A percentile compares a stretch with the other conserved stretches of the same genome.
phyloP scores from a whole-genome alignment of 2,329 filamentous ascomycete species.

The Xylogone sp. region DNA sequence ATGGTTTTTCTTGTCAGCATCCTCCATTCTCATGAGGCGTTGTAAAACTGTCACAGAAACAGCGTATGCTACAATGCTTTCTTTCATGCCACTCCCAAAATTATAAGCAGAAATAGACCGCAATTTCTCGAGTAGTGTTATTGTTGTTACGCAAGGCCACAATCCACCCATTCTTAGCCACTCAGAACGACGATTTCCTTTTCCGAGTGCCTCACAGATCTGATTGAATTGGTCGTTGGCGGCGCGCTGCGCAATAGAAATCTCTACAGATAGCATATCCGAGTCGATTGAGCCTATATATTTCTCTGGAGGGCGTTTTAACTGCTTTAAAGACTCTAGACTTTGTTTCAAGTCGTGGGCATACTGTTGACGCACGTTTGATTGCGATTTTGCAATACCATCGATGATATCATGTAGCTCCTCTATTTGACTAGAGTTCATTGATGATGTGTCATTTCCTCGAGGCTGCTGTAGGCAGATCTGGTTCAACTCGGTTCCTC shows the following conservation, averaged over 20 bases:
- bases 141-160: constrained; percentile 37
- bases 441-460: neutral
- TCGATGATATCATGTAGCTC: constrained; percentile 26
- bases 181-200: neutral
- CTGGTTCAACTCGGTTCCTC: neutral
- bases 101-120: constrained; percentile 24
- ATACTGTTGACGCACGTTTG: constrained; percentile 34
- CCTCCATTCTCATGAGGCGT: constrained; percentile 37
- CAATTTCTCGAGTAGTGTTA: constrained; percentile 39
- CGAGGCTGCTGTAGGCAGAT: neutral
- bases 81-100: constrained; percentile 33
- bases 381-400: constrained; percentile 24
- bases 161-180: constrained; percentile 38
- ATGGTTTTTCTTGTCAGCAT: constrained; percentile 28
- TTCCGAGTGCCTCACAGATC: constrained; percentile 7
- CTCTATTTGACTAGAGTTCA: constrained; percentile 3
- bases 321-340: constrained; percentile 24
- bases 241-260: too few species aligned
- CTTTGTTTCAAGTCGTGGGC: constrained; percentile 32
- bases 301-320: too few species aligned
- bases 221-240: neutral
- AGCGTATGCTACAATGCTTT: constrained; percentile 34
- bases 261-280: too few species aligned
- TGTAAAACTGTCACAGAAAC: constrained; percentile 37
- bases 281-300: too few species aligned